Evolutionary conservation across 768 basidiomycete genomes (phyloP), one percentile per base, ranked within the genome.

Genomic region (Auricularia sp.): DNA sequence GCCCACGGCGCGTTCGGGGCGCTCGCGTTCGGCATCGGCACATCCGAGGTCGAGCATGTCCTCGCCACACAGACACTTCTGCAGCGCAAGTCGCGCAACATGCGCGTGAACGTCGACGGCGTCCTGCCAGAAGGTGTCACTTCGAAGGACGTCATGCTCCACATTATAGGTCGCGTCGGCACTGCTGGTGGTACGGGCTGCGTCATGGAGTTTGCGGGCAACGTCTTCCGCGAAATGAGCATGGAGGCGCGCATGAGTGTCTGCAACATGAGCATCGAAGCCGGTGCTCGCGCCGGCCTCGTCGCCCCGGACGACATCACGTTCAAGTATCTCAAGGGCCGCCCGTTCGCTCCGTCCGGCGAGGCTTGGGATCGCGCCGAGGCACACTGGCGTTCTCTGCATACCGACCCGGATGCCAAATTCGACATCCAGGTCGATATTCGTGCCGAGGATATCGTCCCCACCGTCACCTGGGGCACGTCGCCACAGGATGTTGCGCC

Each of bases 221-320:
- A 87, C 7, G 88, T 91, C 63, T 90, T 93, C 76, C 87, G 90
- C 65, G 81, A 79, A 21, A 86, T 93, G 71, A 87, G 87, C 71
- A 92, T 94, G 90, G 93, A 95, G 74, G 91, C 89, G 44, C 85
- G 92, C 61, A 92, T 90, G 89, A 90, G 87, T 70, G 86, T 87
- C 67, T 93, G 92, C 77, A 95, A 95, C 77, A 94, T 95, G 93
- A 93, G 91, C 65, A 94, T 95, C 71, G 93, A 95, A 74, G 93
- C 87, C 64, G 93, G 93, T 70, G 93, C 93, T 69, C 84, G 93
- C 70, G 93, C 93, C 11, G 92, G 92, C 62, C 93, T 95, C 91
- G 83, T 95, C 64, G 92, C 91, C 18, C 92, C 93, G 1, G 93
- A 95, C 72, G 87, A 93, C 34, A 78, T 87, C 66, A 95, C 93